These are phyloP conservation scores for Dispira parvispora DNA, from an alignment of 192 early-diverging fungal species.

Conservation along the genomic window DNA sequence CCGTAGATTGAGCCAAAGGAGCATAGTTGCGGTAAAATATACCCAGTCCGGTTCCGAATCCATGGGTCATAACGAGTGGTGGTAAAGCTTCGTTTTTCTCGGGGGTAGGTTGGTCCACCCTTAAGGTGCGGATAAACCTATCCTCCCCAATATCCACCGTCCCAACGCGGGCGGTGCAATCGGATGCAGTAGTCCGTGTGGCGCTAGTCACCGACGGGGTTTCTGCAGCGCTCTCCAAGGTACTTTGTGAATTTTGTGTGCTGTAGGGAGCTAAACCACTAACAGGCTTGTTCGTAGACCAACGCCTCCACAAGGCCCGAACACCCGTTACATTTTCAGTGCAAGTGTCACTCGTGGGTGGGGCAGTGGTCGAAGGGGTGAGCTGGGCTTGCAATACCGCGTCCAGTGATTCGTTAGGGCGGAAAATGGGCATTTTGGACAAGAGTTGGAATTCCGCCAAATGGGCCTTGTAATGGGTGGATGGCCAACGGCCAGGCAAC, in stretches of 20 bases:
- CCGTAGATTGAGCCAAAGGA: slow-evolving; percentile 20
- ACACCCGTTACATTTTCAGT: no score
- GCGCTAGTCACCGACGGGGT: no score
- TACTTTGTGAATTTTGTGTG: no score
- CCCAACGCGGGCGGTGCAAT: neutral
- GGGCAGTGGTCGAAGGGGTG: no score
- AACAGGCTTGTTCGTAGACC: no score
- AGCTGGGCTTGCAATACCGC: no score
- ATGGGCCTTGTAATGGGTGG: slow-evolving; percentile 8
- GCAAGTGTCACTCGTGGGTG: no score
- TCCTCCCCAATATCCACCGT: slow-evolving; percentile 2
- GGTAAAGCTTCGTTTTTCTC: neutral
- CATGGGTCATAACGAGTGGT: slow-evolving; percentile 27
- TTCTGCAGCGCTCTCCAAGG: no score
- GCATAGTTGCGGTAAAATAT: slow-evolving; percentile 29
- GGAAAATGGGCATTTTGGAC: slow-evolving; percentile 3
- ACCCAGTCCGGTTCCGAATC: slow-evolving; percentile 28
- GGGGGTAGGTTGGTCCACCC: neutral
- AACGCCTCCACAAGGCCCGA: neutral
- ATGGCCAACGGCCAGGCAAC: slow-evolving; percentile 6
- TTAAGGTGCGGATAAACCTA: neutral
- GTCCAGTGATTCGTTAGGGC: neutral
- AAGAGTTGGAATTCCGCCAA: neutral
- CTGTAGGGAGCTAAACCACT: no score
- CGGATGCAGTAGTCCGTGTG: no score